These are phyloP conservation scores for Auxenochlorella pyrenoidosa DNA, from an alignment of 139 green algal species.

Conservation along the genomic window DNA sequence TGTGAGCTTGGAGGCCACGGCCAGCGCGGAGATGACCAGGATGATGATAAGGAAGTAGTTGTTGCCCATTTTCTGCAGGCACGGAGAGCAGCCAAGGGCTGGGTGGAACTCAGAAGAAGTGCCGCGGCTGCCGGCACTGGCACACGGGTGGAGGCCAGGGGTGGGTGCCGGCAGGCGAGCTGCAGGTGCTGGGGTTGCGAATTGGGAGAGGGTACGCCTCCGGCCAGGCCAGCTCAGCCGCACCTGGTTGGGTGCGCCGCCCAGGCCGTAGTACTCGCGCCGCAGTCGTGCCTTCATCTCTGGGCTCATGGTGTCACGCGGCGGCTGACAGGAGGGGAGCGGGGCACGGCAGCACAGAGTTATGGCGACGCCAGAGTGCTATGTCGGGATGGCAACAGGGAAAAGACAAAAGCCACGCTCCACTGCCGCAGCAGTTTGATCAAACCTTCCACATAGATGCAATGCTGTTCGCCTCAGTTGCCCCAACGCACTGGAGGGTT, in stretches of 20 bases:
- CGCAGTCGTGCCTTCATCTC: slow-evolving; percentile 46
- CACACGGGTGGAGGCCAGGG: background rate
- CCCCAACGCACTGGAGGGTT: slow-evolving; percentile 15
- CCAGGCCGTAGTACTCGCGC: slow-evolving; percentile 40
- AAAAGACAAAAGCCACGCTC: too few species aligned
- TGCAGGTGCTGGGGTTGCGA: too few species aligned
- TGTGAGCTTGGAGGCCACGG: slow-evolving; percentile 29
- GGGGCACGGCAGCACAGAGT: background rate
- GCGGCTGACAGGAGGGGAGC: background rate
- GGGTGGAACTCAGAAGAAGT: background rate
- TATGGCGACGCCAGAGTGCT: too few species aligned
- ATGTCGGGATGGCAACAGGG: background rate
- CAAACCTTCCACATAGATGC: too few species aligned
- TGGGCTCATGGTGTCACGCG: slow-evolving; percentile 20
- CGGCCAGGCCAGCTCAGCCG: background rate
- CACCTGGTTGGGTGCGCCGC: slow-evolving; percentile 46
- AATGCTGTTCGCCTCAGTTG: too few species aligned
- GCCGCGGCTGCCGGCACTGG: background rate
- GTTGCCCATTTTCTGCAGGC: slow-evolving; percentile 29
- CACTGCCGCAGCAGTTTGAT: too few species aligned
- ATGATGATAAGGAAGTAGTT: slow-evolving; percentile 53
- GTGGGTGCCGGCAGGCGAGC: too few species aligned
- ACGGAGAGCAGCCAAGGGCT: background rate
- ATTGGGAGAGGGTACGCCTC: too few species aligned
- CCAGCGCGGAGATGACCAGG: slow-evolving; percentile 32